Evolutionary conservation across 352 stramenopile genomes (phyloP), one percentile per base, ranked within the genome.

Genomic region (Pythium aristosporum): DNA sequence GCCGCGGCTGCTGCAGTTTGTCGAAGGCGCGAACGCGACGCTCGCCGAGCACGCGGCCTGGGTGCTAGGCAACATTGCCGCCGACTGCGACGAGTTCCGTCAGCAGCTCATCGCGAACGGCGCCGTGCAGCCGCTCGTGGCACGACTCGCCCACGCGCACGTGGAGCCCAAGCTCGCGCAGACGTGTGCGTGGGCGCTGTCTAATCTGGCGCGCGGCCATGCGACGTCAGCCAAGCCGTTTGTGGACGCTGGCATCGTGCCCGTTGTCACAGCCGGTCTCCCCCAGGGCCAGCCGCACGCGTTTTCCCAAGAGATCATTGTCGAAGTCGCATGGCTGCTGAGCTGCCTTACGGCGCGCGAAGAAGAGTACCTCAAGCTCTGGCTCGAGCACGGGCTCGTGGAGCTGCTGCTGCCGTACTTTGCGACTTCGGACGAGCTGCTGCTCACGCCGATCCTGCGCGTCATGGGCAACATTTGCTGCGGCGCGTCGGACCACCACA

Each of bases 301-400:
- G 15, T 89, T 89, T 44, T 71, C 67, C 7, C 70, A 85, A 13
- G 73, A 71, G 2, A 79, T 88, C 3, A 71, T 92, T 11, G 73
- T 95, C 5, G 89, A 97, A 73, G 74, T 92, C 11, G 80, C 77
- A 10, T 97, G 89, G 89, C 72, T 94, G 28, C 70, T 97, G 32
- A 91, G 85, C 57, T 97, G 94, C 61, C 73, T 97, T 13, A 96
- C 85, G 3, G 86, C 89, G 20, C 83, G 86, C 5, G 82, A 93
- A 62, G 82, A 92, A 44, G 76, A 83, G 43, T 82, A 78, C 55
- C 69, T 92, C 18, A 78, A 85, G 61, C 65, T 80, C 9, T 78
- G 90, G 71, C 75, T 95, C 49, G 73, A 91, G 32, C 78, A 74
- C 20, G 69, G 70, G 11, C 67, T 92, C 9, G 65, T 87, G 23